These are phyloP conservation scores for Cenococcum geophilum DNA, from an alignment of 495 filamentous ascomycete species.

Conservation along the genomic window DNA sequence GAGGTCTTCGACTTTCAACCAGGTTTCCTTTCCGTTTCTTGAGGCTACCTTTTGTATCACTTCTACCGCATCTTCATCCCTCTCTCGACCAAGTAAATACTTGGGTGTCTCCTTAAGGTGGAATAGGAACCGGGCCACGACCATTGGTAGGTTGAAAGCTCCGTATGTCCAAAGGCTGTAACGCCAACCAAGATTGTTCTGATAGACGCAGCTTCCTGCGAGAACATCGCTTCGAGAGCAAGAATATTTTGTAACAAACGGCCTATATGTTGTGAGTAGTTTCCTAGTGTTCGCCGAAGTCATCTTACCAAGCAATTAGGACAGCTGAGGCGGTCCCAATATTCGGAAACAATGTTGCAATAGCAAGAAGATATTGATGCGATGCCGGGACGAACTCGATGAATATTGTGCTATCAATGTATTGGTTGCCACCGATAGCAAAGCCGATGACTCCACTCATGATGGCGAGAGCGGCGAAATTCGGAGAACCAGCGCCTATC, in stretches of 20 bases:
- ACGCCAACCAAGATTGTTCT: neutral
- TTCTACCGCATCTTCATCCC: neutral
- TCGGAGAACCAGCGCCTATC: neutral
- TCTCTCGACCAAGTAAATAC: neutral
- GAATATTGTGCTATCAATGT: neutral
- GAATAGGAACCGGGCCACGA: neutral
- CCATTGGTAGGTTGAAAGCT: neutral
- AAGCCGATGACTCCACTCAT: neutral
- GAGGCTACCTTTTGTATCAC: neutral
- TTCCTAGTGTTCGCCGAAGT: neutral
- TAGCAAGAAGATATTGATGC: neutral
- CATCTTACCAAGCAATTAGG: conserved; percentile 1
- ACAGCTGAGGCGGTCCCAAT: neutral
- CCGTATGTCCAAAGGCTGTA: conserved; percentile 1
- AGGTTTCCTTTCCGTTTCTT: neutral
- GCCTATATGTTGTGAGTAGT: neutral
- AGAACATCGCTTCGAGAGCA: neutral
- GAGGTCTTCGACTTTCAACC: neutral
- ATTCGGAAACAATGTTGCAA: neutral
- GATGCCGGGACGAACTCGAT: neutral
- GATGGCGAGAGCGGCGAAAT: neutral
- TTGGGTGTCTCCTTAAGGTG: neutral
- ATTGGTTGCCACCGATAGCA: neutral
- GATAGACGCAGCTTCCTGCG: neutral
- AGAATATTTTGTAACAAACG: neutral